phyloP scores from a whole-genome alignment of 1,139 yeast genomes.

The Nakaseomyces uthaithaninus region DNA sequence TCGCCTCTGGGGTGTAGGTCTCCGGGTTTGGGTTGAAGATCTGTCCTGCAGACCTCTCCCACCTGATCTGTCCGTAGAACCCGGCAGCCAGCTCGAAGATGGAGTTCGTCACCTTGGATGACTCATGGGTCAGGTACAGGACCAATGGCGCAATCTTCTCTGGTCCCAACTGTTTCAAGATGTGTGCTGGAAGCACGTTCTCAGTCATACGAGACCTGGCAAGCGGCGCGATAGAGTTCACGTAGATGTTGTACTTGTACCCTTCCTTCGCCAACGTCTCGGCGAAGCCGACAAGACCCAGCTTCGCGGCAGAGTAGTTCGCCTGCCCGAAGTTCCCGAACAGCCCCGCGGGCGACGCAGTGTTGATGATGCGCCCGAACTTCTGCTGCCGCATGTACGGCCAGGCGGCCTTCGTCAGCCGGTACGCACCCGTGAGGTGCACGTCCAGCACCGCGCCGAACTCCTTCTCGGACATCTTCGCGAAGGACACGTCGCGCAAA shows the following conservation, averaged over 20 bases:
- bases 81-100: slow-evolving; percentile 94
- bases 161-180: slow-evolving; percentile 73
- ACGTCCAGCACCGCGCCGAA: slow-evolving; percentile 77
- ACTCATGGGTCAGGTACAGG: slow-evolving; percentile 66
- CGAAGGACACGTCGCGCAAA: slow-evolving; percentile 55
- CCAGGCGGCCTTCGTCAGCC: slow-evolving; percentile 88
- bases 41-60: slow-evolving; percentile 90
- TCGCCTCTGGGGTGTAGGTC: slow-evolving; percentile 76
- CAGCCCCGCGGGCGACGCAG: slow-evolving; percentile 93
- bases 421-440: slow-evolving; percentile 83
- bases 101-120: slow-evolving; percentile 52
- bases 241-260: slow-evolving; percentile 67
- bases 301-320: slow-evolving; percentile 90
- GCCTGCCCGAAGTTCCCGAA: slow-evolving; percentile 97
- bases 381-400: slow-evolving; percentile 76
- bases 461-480: slow-evolving; percentile 76
- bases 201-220: slow-evolving; percentile 98
- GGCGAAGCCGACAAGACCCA: slow-evolving; percentile 82
- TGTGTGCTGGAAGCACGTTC: slow-evolving; percentile 73
- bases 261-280: slow-evolving; percentile 97
- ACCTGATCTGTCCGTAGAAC: slow-evolving; percentile 80
- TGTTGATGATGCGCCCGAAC: slow-evolving; percentile 82
- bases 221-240: slow-evolving; percentile 85
- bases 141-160: slow-evolving; percentile 89
- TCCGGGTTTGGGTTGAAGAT: slow-evolving; percentile 66